A percentile compares a stretch with the other conserved stretches of the same genome.
These are phyloP conservation scores for Cardamine occulta DNA, from an alignment of 345 rosid genomes.

Conservation along the genomic window DNA sequence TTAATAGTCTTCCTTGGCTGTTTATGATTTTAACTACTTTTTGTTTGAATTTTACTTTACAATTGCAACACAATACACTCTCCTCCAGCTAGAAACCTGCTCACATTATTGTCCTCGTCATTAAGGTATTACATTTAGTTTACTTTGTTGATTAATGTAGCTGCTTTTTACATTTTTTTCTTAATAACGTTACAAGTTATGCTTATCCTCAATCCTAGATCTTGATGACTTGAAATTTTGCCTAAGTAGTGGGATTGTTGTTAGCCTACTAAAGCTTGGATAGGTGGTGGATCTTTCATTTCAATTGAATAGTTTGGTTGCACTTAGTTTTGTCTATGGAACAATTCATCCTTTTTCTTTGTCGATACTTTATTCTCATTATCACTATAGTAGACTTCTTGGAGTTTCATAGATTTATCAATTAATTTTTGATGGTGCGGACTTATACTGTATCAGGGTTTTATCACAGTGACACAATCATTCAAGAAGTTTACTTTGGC, in stretches of 20 bases:
- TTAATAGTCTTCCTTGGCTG: not conserved
- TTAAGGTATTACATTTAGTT: not conserved
- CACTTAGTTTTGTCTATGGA: constrained; percentile 8
- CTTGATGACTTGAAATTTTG: not conserved
- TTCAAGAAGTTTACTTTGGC: constrained; percentile 21
- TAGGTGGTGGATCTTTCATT: not conserved
- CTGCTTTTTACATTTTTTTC: not conserved
- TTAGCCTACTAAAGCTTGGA: not conserved
- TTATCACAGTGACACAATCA: not conserved
- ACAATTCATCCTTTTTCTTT: not conserved
- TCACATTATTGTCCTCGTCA: not conserved
- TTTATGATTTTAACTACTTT: not conserved
- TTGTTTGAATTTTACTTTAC: not conserved
- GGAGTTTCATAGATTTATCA: not conserved
- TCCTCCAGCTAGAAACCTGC: not conserved
- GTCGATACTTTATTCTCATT: not conserved
- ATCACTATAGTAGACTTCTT: constrained; percentile 1
- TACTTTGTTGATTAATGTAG: not conserved
- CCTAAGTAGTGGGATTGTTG: constrained; percentile 13
- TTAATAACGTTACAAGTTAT: not conserved
- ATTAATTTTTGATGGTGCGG: not conserved
- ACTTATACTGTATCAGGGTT: not conserved
- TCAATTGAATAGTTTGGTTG: constrained; percentile 1
- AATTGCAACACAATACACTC: not conserved
- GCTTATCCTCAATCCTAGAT: not conserved